Evolutionary conservation across 1,139 yeast genomes (phyloP), one percentile per base, ranked within the genome.

Genomic region (Kazachstania sp.): DNA sequence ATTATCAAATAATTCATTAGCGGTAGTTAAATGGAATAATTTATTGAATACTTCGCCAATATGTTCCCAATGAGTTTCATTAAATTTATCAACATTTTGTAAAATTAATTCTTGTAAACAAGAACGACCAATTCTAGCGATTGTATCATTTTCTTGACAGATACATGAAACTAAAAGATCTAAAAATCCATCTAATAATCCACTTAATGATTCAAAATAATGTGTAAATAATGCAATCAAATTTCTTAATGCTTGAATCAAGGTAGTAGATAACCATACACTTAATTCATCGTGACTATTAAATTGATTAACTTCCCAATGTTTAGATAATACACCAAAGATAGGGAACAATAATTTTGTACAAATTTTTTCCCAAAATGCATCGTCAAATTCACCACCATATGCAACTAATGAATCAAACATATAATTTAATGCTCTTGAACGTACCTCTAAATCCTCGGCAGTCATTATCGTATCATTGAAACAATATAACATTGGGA

Each of bases 61-160:
- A 60, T 77, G 70, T n/a, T 65, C 67, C 99, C 99, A 94, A 56
- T 94, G 94, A 3, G 67, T 68, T 12, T 68, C 71, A 26, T 68
- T 64, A 58, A 92, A 85, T 58, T 77, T 79, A n/a, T 67, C 61
- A 52, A 83, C 78, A 64, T 92, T 94, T 53, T 85, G 85, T 30
- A 82, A 69, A 51, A 92, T 74, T 52, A 92, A 72, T 51, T 83
- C 86, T 53, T 84, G 83, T 51, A 92, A 73, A 64, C 98, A 90
- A 11, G 92, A 81, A 59, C 95, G 79, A 19, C 98, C 98, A 55
- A 90, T 88, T 58, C 95, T 76, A 0, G 97, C 95, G 57, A 94
- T 90, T 0, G 97, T 88, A 59, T 92, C 98, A 64, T 92, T 92
- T 58, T 90, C 97, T 66, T 92, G 98, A 59, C 96, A 87, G 45